Evolutionary conservation across 1,139 yeast genomes (phyloP).

Genomic region (Debaryomyces robertsiae): DNA sequence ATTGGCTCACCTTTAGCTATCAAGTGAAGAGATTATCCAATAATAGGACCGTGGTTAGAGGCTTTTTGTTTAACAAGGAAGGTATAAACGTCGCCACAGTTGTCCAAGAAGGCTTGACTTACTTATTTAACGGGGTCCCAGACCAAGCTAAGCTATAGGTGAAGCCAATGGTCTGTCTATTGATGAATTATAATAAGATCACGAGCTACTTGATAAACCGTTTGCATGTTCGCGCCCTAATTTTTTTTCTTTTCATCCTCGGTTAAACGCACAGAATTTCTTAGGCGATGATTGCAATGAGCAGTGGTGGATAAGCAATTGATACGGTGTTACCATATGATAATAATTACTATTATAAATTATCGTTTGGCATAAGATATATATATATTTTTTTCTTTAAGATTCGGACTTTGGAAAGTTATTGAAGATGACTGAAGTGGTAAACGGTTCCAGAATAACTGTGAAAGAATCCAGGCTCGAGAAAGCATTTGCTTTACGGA

Average conservation of each 20-base stretch:
- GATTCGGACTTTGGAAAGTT: not conserved
- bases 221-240: not conserved
- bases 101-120: conserved; percentile 48
- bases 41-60: conserved; percentile 42
- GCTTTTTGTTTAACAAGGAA: conserved; percentile 35
- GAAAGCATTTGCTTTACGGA: conserved; percentile 20
- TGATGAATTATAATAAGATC: no score
- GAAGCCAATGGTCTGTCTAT: no score
- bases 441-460: conserved; percentile 2
- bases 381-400: not conserved
- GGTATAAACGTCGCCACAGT: conserved; percentile 45
- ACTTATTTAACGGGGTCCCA: conserved; percentile 31
- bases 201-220: no score
- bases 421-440: conserved; percentile 3
- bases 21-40: conserved; percentile 41
- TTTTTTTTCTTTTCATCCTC: conserved; percentile 5
- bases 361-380: not conserved
- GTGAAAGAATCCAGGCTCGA: conserved; percentile 14
- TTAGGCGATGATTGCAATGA: conserved; percentile 5
- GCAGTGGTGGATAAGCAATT: not conserved
- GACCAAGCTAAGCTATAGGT: conserved; percentile 22
- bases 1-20: conserved; percentile 44
- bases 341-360: not conserved
- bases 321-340: not conserved
- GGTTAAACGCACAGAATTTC: conserved; percentile 3